A percentile compares a stretch with the other conserved stretches of the same genome.
These are phyloP conservation scores for Vaccinium vitisidaea DNA, from an alignment of 148 eudicot species.

Conservation along the genomic window DNA sequence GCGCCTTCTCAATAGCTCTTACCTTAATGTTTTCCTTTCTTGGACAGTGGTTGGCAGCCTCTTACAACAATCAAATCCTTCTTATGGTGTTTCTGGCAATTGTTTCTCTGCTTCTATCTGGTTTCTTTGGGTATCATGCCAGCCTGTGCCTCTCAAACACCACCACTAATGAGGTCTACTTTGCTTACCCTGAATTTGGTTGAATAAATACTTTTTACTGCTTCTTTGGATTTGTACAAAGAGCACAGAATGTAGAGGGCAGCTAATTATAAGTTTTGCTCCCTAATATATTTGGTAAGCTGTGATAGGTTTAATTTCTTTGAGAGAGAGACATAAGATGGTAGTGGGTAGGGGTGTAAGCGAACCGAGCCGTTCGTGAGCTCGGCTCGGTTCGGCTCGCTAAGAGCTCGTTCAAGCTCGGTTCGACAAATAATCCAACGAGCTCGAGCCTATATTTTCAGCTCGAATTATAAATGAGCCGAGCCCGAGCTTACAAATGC, in stretches of 20 bases:
- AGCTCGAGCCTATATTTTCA: too few species aligned
- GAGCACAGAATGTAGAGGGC: background rate
- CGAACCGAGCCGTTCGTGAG: too few species aligned
- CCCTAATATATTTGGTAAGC: background rate
- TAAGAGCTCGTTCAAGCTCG: too few species aligned
- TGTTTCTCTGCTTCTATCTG: conserved; percentile 77
- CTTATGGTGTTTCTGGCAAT: conserved; percentile 80
- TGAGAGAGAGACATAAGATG: background rate
- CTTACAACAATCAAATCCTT: conserved; percentile 89
- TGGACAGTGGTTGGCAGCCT: conserved; percentile 81
- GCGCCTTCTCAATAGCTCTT: background rate
- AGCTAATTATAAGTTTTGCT: background rate
- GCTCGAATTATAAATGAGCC: too few species aligned
- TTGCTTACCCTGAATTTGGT: conserved; percentile 6
- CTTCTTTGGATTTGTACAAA: background rate
- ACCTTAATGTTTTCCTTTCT: conserved; percentile 13
- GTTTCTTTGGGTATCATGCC: conserved; percentile 84
- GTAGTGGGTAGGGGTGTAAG: too few species aligned
- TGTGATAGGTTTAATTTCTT: background rate
- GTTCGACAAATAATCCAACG: too few species aligned
- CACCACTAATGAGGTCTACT: conserved; percentile 86
- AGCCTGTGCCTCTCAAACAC: conserved; percentile 80
- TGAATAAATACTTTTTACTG: background rate
- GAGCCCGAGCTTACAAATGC: too few species aligned
- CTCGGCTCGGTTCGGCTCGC: too few species aligned